Evolutionary conservation across 129 eudicot genomes (phyloP), one percentile per base, ranked within the genome.

Genomic region (Pittosporum tobira): DNA sequence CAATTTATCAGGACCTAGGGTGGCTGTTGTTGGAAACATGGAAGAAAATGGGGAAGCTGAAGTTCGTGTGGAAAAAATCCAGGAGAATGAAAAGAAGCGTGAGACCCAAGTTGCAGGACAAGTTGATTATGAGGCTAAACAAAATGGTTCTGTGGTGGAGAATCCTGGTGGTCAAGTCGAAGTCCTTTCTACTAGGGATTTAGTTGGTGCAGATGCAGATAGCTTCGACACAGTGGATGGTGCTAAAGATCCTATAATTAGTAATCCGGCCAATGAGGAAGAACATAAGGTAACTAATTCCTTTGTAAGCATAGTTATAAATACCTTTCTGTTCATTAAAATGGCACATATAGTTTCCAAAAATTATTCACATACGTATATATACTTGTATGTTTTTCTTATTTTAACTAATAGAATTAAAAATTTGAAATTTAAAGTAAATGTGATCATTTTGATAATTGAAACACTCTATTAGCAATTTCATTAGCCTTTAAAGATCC

Each of bases 1-100:
- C 34, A 79, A 80, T 62, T 65, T 69, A 56, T 66, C 61, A 15
- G 58, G 51, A 44, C 74, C 78, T 0, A 83, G 84, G 51, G 80
- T 73, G 36, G 80, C 70, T 15, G 81, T 81, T 43, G 77, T 78
- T 59, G 78, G 63, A 16, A 57, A 75, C 20, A 36, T 42, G 38
- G 85, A 76, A n/a, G 83, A 70, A 56, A 77, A 45, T 57, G 81
- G 71, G 6, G 69, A 31, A 66, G 60, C 2, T 56, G 62, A 30
- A 68, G 74, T 43, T 36, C 27, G 27, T 9, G 51, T 43, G 13
- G 61, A 11, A 21, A 5, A 25, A 19, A 43, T 27, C 23, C 21
- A 22, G 20, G 64, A 58, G 23, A 48, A 42, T 18, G 77, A 66
- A 21, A 44, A 28, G 5, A 51, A 29, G 10, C 28, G 43, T 3